Conservation (phyloP, 2,329 filamentous ascomycete genomes). For the Thielaviopsis punctulata region DNA sequence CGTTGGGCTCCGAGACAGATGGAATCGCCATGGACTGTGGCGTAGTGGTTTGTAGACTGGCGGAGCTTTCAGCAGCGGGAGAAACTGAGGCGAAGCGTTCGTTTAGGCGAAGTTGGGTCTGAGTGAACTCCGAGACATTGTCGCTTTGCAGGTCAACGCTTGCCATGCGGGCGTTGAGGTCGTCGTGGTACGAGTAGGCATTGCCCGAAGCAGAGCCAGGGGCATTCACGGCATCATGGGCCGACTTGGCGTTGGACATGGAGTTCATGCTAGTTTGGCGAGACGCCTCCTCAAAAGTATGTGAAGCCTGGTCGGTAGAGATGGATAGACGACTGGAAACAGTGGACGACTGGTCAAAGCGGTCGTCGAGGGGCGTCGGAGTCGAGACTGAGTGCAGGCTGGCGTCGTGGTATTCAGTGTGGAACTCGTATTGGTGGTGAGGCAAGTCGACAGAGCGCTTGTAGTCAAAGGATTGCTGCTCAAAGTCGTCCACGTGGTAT, state of each 20-base stretch:
- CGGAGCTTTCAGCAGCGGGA: neutral
- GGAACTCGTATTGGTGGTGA: conserved; percentile 10
- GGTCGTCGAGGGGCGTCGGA: conserved; percentile 8
- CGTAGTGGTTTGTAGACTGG: conserved; percentile 1
- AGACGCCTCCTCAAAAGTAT: conserved; percentile 6
- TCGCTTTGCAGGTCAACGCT: conserved; percentile 7
- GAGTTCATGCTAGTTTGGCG: conserved; percentile 11
- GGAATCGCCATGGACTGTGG: neutral
- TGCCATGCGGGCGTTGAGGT: conserved; percentile 10
- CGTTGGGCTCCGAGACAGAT: neutral
- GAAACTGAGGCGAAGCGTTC: neutral
- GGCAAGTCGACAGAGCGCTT: neutral
- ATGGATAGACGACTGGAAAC: conserved; percentile 5
- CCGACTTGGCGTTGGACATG: neutral
- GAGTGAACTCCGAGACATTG: conserved; percentile 5
- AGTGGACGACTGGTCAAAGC: conserved; percentile 11
- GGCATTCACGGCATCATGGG: neutral
- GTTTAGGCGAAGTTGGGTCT: conserved; percentile 6
- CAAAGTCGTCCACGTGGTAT: conserved; percentile 7
- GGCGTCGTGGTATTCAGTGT: conserved; percentile 10
- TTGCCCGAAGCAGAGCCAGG: neutral
- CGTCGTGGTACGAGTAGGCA: conserved; percentile 3
- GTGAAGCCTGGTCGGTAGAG: conserved; percentile 4
- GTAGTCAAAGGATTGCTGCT: conserved; percentile 2
- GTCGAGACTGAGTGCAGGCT: conserved; percentile 11